Conservation (phyloP, 345 rosid species). For the Linum trigynum region DNA sequence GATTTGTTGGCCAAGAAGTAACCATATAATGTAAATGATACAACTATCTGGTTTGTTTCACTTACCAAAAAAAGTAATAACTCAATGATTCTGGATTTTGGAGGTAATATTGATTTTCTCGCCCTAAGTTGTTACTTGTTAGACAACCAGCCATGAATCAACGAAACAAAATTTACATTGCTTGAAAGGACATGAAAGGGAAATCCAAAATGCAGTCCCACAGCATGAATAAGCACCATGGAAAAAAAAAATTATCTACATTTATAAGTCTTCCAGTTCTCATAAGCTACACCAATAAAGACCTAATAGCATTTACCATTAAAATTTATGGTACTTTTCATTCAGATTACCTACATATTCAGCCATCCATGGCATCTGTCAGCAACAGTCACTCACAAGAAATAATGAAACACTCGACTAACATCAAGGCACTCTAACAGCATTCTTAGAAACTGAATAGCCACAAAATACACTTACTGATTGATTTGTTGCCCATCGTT, state of each 20-base stretch:
- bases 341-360: neutral
- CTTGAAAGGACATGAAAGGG: neutral
- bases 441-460: neutral
- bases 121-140: neutral
- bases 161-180: neutral
- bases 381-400: neutral
- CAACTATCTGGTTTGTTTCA: neutral
- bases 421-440: neutral
- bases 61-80: too few species aligned
- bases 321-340: neutral
- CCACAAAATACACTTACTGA: conserved; percentile 36
- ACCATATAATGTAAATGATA: neutral
- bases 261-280: neutral
- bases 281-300: neutral
- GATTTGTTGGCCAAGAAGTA: neutral
- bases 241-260: too few species aligned
- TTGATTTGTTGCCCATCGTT: conserved; percentile 86
- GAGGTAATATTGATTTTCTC: too few species aligned
- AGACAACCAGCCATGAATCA: neutral
- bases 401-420: neutral
- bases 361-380: neutral
- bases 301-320: neutral
- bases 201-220: neutral
- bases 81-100: too few species aligned
- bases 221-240: neutral